A percentile compares a stretch with the other conserved stretches of the same genome.
phyloP scores from a whole-genome alignment of 2,329 filamentous ascomycete genomes.

The Alternaria atra region DNA sequence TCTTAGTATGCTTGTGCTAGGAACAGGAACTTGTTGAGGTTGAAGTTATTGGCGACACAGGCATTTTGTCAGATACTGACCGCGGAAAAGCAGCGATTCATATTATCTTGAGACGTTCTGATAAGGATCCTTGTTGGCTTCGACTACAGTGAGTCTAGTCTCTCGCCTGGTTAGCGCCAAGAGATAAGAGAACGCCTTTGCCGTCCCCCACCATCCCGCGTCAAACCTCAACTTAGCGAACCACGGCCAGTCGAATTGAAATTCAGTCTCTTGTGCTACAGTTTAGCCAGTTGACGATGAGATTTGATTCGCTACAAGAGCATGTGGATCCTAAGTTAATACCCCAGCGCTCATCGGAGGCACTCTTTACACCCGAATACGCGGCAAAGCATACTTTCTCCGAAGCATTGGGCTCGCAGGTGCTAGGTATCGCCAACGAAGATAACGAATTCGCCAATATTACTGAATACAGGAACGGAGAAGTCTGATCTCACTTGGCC shows the following conservation, averaged over 20 bases:
- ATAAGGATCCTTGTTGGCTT: conserved; percentile 41
- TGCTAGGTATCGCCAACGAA: conserved; percentile 22
- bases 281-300: conserved; percentile 15
- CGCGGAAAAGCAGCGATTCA: conserved; percentile 44
- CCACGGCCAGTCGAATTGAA: conserved; percentile 25
- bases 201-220: conserved; percentile 46
- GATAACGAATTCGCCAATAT: conserved; percentile 41
- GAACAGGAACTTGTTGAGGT: conserved; percentile 3
- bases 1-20: conserved; percentile 2
- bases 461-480: conserved; percentile 28
- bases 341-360: conserved; percentile 32
- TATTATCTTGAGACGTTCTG: conserved; percentile 38
- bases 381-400: conserved; percentile 28
- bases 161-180: conserved; percentile 36
- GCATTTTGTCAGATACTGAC: conserved; percentile 34
- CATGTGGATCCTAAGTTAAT: conserved; percentile 17
- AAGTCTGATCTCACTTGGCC: conserved; percentile 36
- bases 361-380: conserved; percentile 13
- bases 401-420: conserved; percentile 17
- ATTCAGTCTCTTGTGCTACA: conserved; percentile 22
- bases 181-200: conserved; percentile 49
- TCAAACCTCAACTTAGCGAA: conserved; percentile 26
- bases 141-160: conserved; percentile 26
- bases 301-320: conserved; percentile 16
- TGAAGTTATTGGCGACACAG: conserved; percentile 28